A percentile compares a stretch with the other conserved stretches of the same genome.
Evolutionary conservation across 192 early-diverging fungal genomes (phyloP).

Genomic region (Lobosporangium transversale): DNA sequence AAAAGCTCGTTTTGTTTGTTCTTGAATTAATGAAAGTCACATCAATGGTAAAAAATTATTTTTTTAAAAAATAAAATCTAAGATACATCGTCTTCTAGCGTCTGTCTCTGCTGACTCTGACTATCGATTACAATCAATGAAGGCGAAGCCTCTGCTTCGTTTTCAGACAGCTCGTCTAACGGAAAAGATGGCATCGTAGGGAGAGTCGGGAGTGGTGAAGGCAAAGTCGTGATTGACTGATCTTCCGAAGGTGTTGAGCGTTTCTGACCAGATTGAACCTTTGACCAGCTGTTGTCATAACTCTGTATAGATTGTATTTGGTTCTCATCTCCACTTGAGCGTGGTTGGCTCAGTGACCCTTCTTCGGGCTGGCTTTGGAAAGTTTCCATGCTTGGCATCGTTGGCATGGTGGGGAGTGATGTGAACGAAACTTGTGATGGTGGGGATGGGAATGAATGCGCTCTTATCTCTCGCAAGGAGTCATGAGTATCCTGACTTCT

Average conservation of each 20-base stretch:
- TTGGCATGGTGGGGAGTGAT: slow-evolving; percentile 5
- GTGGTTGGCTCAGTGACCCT: too few relatives aligned
- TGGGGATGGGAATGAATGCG: neutral
- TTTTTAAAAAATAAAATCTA: too few relatives aligned
- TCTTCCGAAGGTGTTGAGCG: too few relatives aligned
- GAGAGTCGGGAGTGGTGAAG: neutral
- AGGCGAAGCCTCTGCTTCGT: neutral
- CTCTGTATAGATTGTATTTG: neutral
- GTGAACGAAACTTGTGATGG: neutral
- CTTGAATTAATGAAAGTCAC: too few relatives aligned
- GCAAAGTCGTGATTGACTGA: too few relatives aligned
- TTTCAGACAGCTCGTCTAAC: neutral
- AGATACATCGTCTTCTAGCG: neutral
- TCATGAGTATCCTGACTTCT: neutral
- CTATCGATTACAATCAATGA: neutral
- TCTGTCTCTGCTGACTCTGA: neutral
- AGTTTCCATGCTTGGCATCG: neutral
- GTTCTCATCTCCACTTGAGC: neutral
- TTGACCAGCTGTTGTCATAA: neutral
- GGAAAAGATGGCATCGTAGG: neutral
- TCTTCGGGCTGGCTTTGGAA: neutral
- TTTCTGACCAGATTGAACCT: too few relatives aligned
- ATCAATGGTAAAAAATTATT: too few relatives aligned
- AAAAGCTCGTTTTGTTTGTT: too few relatives aligned
- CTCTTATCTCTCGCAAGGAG: neutral